phyloP scores from a whole-genome alignment of 768 basidiomycete genomes.

The Lactifluus volemus region DNA sequence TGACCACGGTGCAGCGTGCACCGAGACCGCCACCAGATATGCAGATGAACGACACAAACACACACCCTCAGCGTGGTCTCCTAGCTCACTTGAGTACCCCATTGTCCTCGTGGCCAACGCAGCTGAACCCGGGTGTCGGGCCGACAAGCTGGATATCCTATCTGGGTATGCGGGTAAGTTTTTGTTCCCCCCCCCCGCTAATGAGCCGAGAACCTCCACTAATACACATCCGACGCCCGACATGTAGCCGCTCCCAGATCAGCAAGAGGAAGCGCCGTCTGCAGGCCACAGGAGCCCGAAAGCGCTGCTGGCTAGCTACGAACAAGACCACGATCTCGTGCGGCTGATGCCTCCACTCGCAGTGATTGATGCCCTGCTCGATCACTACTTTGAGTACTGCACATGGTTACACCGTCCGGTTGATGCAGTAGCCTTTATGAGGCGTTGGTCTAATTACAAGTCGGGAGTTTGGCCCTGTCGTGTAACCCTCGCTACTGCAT shows the following conservation, averaged over 20 bases:
- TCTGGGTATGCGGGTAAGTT: slow-evolving; percentile 17
- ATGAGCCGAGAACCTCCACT: neutral
- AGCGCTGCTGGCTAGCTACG: slow-evolving; percentile 8
- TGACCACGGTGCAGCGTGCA: slow-evolving; percentile 3
- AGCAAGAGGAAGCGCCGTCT: slow-evolving; percentile 9
- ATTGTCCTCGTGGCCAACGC: slow-evolving; percentile 14
- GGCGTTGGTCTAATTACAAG: slow-evolving; percentile 19
- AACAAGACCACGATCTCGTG: slow-evolving; percentile 18
- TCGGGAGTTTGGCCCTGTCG: slow-evolving; percentile 17
- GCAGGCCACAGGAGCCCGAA: slow-evolving; percentile 3
- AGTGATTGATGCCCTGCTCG: slow-evolving; percentile 15
- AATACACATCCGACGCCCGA: neutral
- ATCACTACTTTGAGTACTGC: slow-evolving; percentile 19
- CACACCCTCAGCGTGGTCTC: slow-evolving; percentile 3
- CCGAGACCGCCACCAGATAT: neutral
- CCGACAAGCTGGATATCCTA: slow-evolving; percentile 19
- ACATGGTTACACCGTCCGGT: slow-evolving; percentile 15
- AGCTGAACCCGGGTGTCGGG: slow-evolving; percentile 13
- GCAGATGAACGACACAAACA: neutral
- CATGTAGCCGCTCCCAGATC: slow-evolving; percentile 12
- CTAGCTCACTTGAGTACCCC: slow-evolving; percentile 9
- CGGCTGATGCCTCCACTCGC: slow-evolving; percentile 16
- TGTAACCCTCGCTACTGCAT: slow-evolving; percentile 17
- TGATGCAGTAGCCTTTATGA: slow-evolving; percentile 11
- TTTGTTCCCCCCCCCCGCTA: neutral